phyloP scores from a whole-genome alignment of 441 rosid genomes.

The Rhodomyrtus psidioides region DNA sequence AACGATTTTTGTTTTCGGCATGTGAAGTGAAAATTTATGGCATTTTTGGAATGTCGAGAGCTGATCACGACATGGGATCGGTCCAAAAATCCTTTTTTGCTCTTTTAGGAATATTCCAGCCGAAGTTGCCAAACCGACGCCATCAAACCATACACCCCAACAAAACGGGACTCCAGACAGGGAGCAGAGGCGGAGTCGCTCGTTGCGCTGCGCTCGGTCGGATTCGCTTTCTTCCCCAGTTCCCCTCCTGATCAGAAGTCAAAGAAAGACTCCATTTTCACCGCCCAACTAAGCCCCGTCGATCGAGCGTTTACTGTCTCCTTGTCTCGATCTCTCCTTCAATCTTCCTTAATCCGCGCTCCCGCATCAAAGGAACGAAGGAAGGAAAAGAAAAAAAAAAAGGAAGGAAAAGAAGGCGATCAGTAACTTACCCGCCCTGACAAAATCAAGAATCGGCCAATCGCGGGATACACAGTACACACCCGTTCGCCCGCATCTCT shows the following conservation, averaged over 20 bases:
- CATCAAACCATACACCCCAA: not conserved
- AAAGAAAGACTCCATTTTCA: not conserved
- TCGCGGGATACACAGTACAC: not conserved
- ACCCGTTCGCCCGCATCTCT: not conserved
- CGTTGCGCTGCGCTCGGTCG: not conserved
- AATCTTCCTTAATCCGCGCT: not conserved
- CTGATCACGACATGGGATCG: not conserved
- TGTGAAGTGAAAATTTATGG: not conserved
- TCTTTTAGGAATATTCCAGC: not conserved
- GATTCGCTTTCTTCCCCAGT: not conserved
- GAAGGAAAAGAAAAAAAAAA: rapidly evolving
- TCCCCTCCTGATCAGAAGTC: not conserved
- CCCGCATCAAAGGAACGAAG: not conserved
- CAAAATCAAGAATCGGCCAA: not conserved
- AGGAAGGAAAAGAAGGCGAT: not conserved
- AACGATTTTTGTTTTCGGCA: not conserved
- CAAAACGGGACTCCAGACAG: not conserved
- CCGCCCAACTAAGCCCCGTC: not conserved
- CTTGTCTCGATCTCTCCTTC: not conserved
- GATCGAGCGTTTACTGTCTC: not conserved
- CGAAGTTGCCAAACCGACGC: not conserved
- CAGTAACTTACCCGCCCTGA: not conserved
- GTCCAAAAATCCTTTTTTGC: not conserved
- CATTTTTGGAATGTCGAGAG: not conserved
- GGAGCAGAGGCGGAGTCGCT: not conserved